Percentiles rank a stretch among this genome's conserved stretches.
Evolutionary conservation across 2,329 filamentous ascomycete species (phyloP).

Genomic region (Calonectria fujianensis): DNA sequence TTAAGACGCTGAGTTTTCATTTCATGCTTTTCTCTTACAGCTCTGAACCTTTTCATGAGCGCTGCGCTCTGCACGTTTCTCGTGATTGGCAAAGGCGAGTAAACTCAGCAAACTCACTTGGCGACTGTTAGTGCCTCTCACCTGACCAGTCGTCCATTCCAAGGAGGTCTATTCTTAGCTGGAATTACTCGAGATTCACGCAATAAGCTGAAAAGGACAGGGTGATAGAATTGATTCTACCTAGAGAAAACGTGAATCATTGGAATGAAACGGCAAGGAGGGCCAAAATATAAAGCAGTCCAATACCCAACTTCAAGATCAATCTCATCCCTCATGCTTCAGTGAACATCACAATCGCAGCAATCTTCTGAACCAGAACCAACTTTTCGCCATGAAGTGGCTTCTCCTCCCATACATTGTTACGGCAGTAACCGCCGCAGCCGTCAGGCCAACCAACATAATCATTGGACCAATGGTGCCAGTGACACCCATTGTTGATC

Average conservation of each 20-base stretch:
- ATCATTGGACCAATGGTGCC: not conserved
- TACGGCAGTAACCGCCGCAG: not conserved
- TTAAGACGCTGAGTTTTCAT: conserved; percentile 3
- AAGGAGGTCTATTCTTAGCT: conserved; percentile 5
- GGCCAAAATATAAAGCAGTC: not conserved
- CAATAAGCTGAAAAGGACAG: not conserved
- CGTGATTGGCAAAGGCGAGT: not conserved
- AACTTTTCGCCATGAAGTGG: not conserved
- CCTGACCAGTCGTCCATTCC: not conserved
- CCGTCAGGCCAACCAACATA: not conserved
- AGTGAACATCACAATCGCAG: conserved; percentile 7
- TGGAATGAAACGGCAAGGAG: not conserved
- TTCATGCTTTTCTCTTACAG: not conserved
- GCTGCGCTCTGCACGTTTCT: not conserved
- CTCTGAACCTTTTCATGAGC: not conserved
- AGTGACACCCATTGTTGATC: not conserved
- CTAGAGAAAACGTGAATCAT: too few relatives aligned
- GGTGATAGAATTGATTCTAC: not conserved
- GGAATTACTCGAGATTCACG: not conserved
- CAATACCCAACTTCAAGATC: not conserved
- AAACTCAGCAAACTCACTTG: not conserved
- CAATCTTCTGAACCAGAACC: not conserved
- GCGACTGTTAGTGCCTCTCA: not conserved
- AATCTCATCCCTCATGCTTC: not conserved
- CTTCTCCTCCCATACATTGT: not conserved